Evolutionary conservation across 1,284 basidiomycete genomes (phyloP), one percentile per base, ranked within the genome.

Genomic region (Leccinum griseonigrum): DNA sequence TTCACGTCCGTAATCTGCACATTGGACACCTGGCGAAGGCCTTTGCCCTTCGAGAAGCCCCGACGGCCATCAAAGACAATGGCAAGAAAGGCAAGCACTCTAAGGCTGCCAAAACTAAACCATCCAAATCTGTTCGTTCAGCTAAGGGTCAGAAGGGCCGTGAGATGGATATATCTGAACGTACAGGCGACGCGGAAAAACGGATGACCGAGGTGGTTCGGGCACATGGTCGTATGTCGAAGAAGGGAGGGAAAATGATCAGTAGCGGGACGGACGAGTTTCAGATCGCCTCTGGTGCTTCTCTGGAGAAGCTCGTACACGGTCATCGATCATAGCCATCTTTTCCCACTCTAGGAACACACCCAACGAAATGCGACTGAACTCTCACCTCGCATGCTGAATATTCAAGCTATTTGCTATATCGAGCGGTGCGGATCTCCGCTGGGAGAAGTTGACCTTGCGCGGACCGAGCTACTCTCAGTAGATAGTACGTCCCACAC

Each of bases 1-100:
- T 99, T 81, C 95, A 98, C 75, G 88, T 98, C 60, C 90, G 92
- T 36, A 86, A 95, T 68, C 81, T 99, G 9, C 97, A 99, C 73
- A 84, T 98, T 48, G 97, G 97, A 1, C 97, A 99, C 79, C 77
- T 99, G 26, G 97, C 97, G 43, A 99, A 99, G 76, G 87, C 95
- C 0, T 99, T 99, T 72, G 95, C 94, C 0, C 82, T 99, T 57
- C 89, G 97, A 40, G 97, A 98, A 64, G 93, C 97, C 1, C 97
- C 97, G 0, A 90, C 84, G 32, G 77, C 85, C 2, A 84, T 94
- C 52, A 81, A 79, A 22, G 74, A 74, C 6, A 69, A 74, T 6
- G 67, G 68, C 43, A 72, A 64, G 58, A 71, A 70, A 59, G 61
- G 57, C n/a, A 67, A 60, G 4, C 46, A 62, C n/a, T 64, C 67